Evolutionary conservation across 768 basidiomycete species (phyloP).

Genomic region (Tylopilus intermedius): DNA sequence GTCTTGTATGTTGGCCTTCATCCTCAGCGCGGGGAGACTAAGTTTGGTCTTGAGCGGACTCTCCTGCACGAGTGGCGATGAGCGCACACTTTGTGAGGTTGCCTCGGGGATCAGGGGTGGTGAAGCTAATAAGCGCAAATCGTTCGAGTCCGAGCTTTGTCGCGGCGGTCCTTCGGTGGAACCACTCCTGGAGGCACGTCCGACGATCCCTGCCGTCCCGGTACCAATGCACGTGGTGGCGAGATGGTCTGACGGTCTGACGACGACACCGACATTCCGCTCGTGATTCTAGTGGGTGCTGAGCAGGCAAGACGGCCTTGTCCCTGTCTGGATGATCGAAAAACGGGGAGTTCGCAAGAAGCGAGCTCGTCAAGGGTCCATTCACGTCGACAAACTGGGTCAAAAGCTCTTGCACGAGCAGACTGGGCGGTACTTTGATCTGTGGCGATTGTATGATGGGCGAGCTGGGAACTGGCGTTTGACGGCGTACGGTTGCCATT

Average conservation of each 20-base stretch:
- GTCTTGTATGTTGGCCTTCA: slow-evolving; percentile 31
- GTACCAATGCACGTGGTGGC: slow-evolving; percentile 13
- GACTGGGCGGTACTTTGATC: slow-evolving; percentile 34
- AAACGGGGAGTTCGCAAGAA: slow-evolving; percentile 9
- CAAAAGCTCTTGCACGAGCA: slow-evolving; percentile 28
- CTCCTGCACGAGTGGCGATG: slow-evolving; percentile 27
- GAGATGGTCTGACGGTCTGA: slow-evolving; percentile 7
- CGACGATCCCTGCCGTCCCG: slow-evolving; percentile 13
- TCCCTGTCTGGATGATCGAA: slow-evolving; percentile 2
- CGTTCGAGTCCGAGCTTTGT: slow-evolving; percentile 25
- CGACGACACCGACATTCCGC: slow-evolving; percentile 13
- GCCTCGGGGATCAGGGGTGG: slow-evolving; percentile 39
- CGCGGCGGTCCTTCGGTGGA: slow-evolving; percentile 20
- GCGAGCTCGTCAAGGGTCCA: slow-evolving; percentile 8
- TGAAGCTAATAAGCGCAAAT: slow-evolving; percentile 36
- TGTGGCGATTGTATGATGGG: slow-evolving; percentile 32
- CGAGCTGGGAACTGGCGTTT: slow-evolving; percentile 2
- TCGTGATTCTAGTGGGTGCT: background rate
- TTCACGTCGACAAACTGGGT: slow-evolving; percentile 7
- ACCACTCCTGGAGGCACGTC: slow-evolving; percentile 15
- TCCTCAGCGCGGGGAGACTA: slow-evolving; percentile 61
- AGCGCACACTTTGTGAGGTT: slow-evolving; percentile 28
- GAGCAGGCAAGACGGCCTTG: slow-evolving; percentile 10
- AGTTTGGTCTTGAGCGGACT: slow-evolving; percentile 52
- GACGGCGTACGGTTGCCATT: background rate